Evolutionary conservation across 352 stramenopile species (phyloP), one percentile per base, ranked within the genome.

Genomic region (Globisporangium spinosum): DNA sequence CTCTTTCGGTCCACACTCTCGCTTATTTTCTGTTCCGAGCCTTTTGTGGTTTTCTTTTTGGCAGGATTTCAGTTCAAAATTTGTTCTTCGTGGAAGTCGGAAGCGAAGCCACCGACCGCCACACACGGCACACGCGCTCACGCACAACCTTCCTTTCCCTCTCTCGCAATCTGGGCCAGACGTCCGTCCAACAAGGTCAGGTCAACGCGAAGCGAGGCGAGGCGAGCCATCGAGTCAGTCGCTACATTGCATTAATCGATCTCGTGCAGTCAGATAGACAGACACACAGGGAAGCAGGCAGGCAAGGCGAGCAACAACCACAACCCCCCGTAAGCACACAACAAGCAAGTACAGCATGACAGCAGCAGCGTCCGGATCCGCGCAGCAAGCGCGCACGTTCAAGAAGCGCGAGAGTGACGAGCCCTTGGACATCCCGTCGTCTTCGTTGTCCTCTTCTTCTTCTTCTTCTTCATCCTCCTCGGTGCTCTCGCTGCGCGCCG

Each of bases 401-500:
- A 90, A 90, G 73, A 92, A 90, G 73, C 82, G 84, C 70, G 89
- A 89, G 74, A 78, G 57, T 23, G 65, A 70, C 65, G 58, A 65
- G 22, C 43, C 69, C 60, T 70, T 71, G 25, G 57, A 60, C 49
- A 66, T 25, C 58, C 67, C 65, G 32, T 62, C 40, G 64, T 64
- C 32, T 29, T 51, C 27, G 47, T 54, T 55, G 56, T 58, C 25
- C 43, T 62, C 40, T 62, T 64, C 32, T 1, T 32, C 29, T 32
- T 32, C 29, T 32, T 32, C 27, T 6, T 7, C 27, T 34, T 56
- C 29, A 35, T 54, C 58, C 54, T 56, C 22, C 49, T 49, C n/a
- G 40, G 62, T 1, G 62, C 70, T 7, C 6, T 23, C 69, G 56
- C 53, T 59, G 7, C 55, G 55, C 15, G 59, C 15, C 29, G 62